Evolutionary conservation across 495 filamentous ascomycete species (phyloP), one percentile per base, ranked within the genome.

Genomic region (Haplographium delicatum): DNA sequence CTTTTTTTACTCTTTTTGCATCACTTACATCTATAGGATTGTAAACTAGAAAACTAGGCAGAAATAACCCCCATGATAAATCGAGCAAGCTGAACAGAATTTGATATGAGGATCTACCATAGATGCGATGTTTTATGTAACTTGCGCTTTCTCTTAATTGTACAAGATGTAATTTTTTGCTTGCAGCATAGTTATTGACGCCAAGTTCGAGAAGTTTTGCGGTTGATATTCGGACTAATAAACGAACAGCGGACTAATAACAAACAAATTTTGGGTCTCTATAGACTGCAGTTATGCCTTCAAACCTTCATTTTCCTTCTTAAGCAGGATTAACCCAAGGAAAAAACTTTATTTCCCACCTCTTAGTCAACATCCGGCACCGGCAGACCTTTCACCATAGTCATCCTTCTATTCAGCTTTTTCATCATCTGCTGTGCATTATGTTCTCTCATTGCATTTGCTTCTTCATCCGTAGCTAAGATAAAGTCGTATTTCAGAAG

Each of bases 331-430:
- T 8, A 16, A 15, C 33, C 1, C 3, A 9, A 5, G 33, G 5
- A 13, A 5, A 5, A 13, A 6, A 15, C 18, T 18, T 5, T 19
- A 38, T 39, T 11, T 8, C 18, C 16, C 15, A 18, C 4, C 4
- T 2, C 13, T 68, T 60, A 85, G 65, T 85, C 82, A 40, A 86
- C 61, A 62, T 85, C 83, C 13, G 86, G 86, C 35, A 95, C 76
- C 4, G 89, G 90, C 59, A 96, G 63, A 35, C 88, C 86, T 60
- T 93, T 81, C n/a, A 89, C 74, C 59, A 95, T 72, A 72, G 82
- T 86, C 61, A 90, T 75, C 59, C 72, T 82, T 50, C 83, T 63
- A 0, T 90, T 90, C 50, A 87, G 56, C 58, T 77, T 75, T 59
- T 81, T 67, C 62, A 94, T 65, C 4, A 86, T 89, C 53, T 83